A percentile compares a stretch with the other conserved stretches of the same genome.
phyloP scores from a whole-genome alignment of 495 filamentous ascomycete genomes.

The Talaromyces proteolyticus region DNA sequence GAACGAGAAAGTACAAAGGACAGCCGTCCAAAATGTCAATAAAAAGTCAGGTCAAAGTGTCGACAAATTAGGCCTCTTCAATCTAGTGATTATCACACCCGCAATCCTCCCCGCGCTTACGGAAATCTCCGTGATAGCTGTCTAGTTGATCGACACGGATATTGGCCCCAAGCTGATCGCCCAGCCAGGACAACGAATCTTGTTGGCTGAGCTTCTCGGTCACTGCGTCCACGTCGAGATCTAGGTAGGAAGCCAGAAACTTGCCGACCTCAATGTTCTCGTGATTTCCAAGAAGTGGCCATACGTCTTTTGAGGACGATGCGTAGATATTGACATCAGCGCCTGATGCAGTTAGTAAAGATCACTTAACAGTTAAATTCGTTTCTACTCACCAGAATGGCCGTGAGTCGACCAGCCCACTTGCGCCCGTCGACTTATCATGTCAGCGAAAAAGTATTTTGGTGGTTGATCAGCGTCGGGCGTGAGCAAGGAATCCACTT shows the following conservation, averaged over 20 bases:
- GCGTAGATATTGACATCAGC: slow-evolving; percentile 93
- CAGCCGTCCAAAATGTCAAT: neutral
- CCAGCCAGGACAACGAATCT: slow-evolving; percentile 34
- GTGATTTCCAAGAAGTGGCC: slow-evolving; percentile 68
- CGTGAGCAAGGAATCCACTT: slow-evolving; percentile 61
- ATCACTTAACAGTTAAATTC: neutral
- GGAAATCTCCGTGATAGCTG: slow-evolving; percentile 45
- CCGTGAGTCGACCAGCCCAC: slow-evolving; percentile 91
- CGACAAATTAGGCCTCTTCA: no score
- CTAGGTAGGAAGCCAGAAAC: slow-evolving; percentile 75
- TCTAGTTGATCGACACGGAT: slow-evolving; percentile 34
- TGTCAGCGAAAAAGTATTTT: slow-evolving; percentile 65
- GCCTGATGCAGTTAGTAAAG: slow-evolving; percentile 21
- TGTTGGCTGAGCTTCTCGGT: slow-evolving; percentile 68
- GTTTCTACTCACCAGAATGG: slow-evolving; percentile 54
- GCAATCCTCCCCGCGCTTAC: slow-evolving; percentile 35
- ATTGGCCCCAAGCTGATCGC: slow-evolving; percentile 28
- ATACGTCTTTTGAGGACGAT: slow-evolving; percentile 40
- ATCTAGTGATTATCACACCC: slow-evolving; percentile 22
- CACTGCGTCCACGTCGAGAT: slow-evolving; percentile 67
- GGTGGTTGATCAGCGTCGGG: slow-evolving; percentile 35
- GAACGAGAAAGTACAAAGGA: neutral
- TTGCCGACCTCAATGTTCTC: slow-evolving; percentile 91
- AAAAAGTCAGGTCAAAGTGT: no score
- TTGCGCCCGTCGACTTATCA: slow-evolving; percentile 81